Conservation (phyloP, 2,329 filamentous ascomycete genomes). For the Cylindrodendrum hubeiense region DNA sequence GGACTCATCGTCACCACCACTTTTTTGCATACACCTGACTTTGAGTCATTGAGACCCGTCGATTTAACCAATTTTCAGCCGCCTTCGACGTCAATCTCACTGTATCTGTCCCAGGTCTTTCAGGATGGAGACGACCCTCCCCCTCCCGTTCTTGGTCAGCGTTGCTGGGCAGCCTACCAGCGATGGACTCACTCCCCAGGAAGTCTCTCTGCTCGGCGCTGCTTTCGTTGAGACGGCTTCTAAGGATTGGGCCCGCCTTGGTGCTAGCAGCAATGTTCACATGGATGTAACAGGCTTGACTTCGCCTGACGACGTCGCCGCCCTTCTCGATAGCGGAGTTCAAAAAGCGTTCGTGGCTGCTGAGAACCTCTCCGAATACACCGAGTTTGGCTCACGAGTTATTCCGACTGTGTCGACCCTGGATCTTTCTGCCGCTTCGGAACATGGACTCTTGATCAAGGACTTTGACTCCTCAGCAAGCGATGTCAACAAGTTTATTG, state of each 20-base stretch:
- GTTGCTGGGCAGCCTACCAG: slow-evolving; percentile 63
- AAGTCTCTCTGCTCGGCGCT: slow-evolving; percentile 70
- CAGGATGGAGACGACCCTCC: slow-evolving; percentile 73
- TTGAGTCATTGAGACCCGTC: slow-evolving; percentile 40
- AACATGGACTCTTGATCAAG: slow-evolving; percentile 65
- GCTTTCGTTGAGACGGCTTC: slow-evolving; percentile 69
- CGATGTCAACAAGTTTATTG: slow-evolving; percentile 58
- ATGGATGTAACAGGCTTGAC: slow-evolving; percentile 81
- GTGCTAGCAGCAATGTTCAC: slow-evolving; percentile 71
- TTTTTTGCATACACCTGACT: slow-evolving; percentile 36
- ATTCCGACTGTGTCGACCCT: slow-evolving; percentile 63
- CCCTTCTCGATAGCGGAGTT: slow-evolving; percentile 87
- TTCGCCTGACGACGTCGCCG: slow-evolving; percentile 78
- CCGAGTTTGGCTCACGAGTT: slow-evolving; percentile 68
- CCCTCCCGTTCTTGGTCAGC: slow-evolving; percentile 72
- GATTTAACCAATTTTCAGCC: slow-evolving; percentile 11
- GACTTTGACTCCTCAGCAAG: slow-evolving; percentile 60
- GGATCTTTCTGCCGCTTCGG: slow-evolving; percentile 59
- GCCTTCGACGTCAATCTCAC: slow-evolving; percentile 20
- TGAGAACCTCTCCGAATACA: slow-evolving; percentile 72
- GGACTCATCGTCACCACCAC: slow-evolving; percentile 41
- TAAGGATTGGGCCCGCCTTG: slow-evolving; percentile 61
- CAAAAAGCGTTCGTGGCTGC: slow-evolving; percentile 85
- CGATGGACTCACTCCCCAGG: slow-evolving; percentile 67
- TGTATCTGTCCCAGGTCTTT: slow-evolving; percentile 10